Evolutionary conservation across 495 filamentous ascomycete species (phyloP), one percentile per base, ranked within the genome.

Genomic region (Trichoderma orchidacearum): DNA sequence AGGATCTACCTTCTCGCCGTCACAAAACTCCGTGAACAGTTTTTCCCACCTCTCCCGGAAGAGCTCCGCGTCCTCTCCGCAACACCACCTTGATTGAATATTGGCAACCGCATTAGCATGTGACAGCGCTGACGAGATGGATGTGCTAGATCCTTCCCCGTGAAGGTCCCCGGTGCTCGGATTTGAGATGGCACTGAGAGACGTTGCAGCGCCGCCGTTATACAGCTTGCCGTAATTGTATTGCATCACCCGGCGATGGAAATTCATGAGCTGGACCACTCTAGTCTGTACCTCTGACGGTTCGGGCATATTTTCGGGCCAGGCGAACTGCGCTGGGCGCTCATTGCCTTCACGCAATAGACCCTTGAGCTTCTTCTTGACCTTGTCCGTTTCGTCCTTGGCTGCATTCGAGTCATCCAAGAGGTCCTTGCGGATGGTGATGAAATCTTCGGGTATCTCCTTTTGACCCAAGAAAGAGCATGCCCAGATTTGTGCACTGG

Each of bases 11-110:
- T 97, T 98, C 60, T 98, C 93, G 4, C 85, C 85, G 66, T 98
- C 93, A 59, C 88, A 91, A 62, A 97, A 98, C 71, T 98, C 93
- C 31, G 80, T 81, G 68, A 98, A 98, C 8, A 98, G 82, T 74
- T 98, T 98, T 72, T 98, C 93, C 93, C 93, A 98, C 56, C 93
- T 81, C 66, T 98, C 93, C 62, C 84, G 88, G 76, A 98, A 98
- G 23, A 98, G 77, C 59, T 90, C 88, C 0, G 93, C 83, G 66
- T 96, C 92, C 70, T 98, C 93, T 31, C 90, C 90, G 63, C 90
- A 94, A 63, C 93, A 98, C 93, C 93, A 98, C 9, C 93, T 80
- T 38, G 87, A 71, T 69, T 98, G 93, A 59, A 98, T 89, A 52
- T 66, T 77, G 56, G 74, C 74, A 18, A 83, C 75, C 28, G 80